Percentiles rank a stretch among this genome's conserved stretches.
Evolutionary conservation across 2,329 filamentous ascomycete species (phyloP).

Genomic region (Scedosporium dehoogii): DNA sequence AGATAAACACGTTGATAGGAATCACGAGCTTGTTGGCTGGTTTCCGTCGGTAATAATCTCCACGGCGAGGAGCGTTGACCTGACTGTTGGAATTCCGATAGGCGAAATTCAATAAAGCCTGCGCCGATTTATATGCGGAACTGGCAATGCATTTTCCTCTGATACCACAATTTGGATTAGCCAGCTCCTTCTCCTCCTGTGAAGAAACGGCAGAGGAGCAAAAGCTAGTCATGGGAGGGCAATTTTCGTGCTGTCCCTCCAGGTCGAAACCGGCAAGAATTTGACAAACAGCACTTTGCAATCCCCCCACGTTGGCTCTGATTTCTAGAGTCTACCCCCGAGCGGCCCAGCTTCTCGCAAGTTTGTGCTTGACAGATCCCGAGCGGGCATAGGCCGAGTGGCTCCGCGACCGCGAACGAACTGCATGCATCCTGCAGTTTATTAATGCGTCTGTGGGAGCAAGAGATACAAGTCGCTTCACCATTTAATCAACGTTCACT

Average conservation of each 20-base stretch:
- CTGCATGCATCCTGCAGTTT: neutral
- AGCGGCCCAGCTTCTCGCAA: neutral
- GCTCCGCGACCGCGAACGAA: neutral
- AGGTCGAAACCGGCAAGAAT: neutral
- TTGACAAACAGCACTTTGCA: neutral
- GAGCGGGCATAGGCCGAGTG: neutral
- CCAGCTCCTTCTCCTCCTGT: neutral
- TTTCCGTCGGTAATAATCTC: neutral
- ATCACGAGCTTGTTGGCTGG: conserved; percentile 1
- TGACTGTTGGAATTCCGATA: neutral
- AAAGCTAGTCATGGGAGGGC: neutral
- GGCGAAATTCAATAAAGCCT: neutral
- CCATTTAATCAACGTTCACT: neutral
- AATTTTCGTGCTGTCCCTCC: neutral
- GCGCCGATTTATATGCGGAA: neutral
- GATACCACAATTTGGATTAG: neutral
- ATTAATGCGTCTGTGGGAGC: neutral
- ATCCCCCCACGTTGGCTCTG: neutral
- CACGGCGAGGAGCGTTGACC: neutral
- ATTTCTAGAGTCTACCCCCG: neutral
- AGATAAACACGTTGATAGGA: conserved; percentile 3
- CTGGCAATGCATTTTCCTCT: neutral
- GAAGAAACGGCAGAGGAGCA: neutral
- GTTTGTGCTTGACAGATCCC: neutral
- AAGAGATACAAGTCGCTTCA: neutral